Evolutionary conservation across 331 rosid genomes (phyloP).

Genomic region (Pyrus hybrid): DNA sequence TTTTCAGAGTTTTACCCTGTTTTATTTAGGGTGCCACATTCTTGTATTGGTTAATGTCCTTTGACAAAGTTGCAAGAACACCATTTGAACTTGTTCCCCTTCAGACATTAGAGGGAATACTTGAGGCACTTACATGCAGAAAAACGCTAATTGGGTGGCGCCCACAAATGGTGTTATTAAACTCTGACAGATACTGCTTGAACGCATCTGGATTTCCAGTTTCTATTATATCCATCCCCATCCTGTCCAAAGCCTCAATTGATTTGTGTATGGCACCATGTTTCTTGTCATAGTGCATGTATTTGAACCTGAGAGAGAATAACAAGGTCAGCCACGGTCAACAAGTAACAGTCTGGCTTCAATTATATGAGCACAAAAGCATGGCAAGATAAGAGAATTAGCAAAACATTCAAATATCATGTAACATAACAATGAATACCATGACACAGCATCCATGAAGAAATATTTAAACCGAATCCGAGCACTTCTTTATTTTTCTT

Average conservation of each 20-base stretch:
- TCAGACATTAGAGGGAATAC: background rate
- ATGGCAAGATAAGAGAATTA: background rate
- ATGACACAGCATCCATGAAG: background rate
- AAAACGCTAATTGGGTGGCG: constrained; percentile 89
- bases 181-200: constrained; percentile 62
- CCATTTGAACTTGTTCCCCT: background rate
- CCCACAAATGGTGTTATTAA: constrained; percentile 84
- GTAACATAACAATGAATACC: background rate
- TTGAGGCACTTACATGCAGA: constrained; percentile 65
- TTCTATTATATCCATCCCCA: constrained; percentile 97
- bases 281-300: constrained; percentile 68
- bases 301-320: constrained; percentile 57
- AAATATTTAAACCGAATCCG: background rate
- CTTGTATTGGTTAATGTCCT: background rate
- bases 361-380: background rate
- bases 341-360: background rate
- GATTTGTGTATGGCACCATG: constrained; percentile 88
- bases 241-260: constrained; percentile 85
- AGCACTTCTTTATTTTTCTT: background rate
- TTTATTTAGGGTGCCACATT: background rate
- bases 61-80: background rate
- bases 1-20: background rate
- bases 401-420: background rate
- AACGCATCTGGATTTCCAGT: constrained; percentile 87
- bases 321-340: background rate